A percentile compares a stretch with the other conserved stretches of the same genome.
Conservation (phyloP, 1,284 basidiomycete species). For the Heterobasidion irregulare region DNA sequence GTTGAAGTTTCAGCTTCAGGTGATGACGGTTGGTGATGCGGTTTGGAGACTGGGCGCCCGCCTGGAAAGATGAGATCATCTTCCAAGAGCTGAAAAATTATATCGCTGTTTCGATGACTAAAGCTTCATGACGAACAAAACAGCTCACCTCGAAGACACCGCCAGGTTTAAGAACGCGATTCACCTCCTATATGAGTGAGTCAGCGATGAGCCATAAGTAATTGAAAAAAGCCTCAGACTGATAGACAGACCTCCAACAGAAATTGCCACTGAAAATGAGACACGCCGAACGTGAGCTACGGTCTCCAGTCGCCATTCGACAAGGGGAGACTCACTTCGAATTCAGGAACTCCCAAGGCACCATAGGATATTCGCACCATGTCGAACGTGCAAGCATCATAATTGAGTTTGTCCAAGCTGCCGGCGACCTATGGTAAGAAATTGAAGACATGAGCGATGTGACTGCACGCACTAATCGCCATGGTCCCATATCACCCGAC, state of each 20-base stretch:
- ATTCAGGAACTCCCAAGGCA: slow-evolving; percentile 9
- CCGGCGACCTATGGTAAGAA: neutral
- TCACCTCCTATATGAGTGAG: slow-evolving; percentile 41
- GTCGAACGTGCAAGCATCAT: slow-evolving; percentile 7
- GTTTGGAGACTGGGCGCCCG: slow-evolving; percentile 17
- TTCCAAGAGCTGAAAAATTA: slow-evolving; percentile 46
- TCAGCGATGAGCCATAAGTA: neutral
- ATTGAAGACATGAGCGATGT: neutral
- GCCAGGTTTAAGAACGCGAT: slow-evolving; percentile 51
- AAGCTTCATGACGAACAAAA: neutral
- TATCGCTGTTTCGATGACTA: slow-evolving; percentile 5
- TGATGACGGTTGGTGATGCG: neutral
- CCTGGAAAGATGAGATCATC: slow-evolving; percentile 67
- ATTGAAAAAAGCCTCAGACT: no score
- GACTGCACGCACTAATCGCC: slow-evolving; percentile 31
- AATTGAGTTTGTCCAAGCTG: slow-evolving; percentile 3
- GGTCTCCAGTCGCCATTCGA: neutral
- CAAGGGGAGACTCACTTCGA: slow-evolving; percentile 6
- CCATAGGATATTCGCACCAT: slow-evolving; percentile 10
- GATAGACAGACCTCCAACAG: slow-evolving; percentile 7
- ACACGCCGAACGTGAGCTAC: slow-evolving; percentile 4
- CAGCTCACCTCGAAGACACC: slow-evolving; percentile 52
- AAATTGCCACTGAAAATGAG: slow-evolving; percentile 10
- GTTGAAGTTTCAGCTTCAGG: neutral
- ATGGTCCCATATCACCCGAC: slow-evolving; percentile 55